Base-by-base conservation (phyloP, 2,329 filamentous ascomycete species). In the Pseudovirgaria hyperparasitica region DNA sequence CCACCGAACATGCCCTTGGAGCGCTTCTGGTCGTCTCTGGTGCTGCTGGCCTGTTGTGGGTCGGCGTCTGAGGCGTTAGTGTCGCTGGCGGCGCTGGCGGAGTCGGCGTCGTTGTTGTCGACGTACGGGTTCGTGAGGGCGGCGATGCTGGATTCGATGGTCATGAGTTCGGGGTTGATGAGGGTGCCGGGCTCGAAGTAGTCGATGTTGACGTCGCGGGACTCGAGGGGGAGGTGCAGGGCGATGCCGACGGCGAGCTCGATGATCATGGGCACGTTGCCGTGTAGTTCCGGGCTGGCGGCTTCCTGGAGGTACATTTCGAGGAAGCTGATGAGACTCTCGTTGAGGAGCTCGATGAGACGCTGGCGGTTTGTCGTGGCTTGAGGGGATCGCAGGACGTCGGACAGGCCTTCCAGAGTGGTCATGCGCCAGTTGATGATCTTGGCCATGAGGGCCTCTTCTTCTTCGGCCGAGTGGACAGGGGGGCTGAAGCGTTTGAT, bases 391-490 rank as follows among this genome's bases (percentile, higher is more conserved):
- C 69, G 66, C 11, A 96, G 65, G 19, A 70, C 54, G 27, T 79
- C 73, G 36, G 76, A 69, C 11, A 98, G 64, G n/a, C 87, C 90
- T 45, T 98, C 90, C 10, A 96, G 63, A 3, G 90, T 98, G 4
- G 87, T 76, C 57, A 96, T 74, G 33, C 90, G 75, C 90, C 90
- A 98, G 47, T 79, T 82, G 33, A 92, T 76, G 23, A 96, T 73
- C 55, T 92, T 92, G 23, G 76, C 72, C 13, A 81, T 81, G 30
- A 92, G 67, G 2, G 86, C 85, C 28, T 96, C 85, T 40, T 79
- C 82, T 48, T 96, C 87, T 47, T 94, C 87, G 29, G 81, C 73
- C 30, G 77, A 86, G 41, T 68, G 75, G 38, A 80, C 63, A 9
- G 74, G 71, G 33, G 81, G 76, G 25, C 81, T 76, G 41, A 79